A percentile compares a stretch with the other conserved stretches of the same genome.
Conservation (phyloP, 495 filamentous ascomycete genomes). For the Penicillium antarcticum region DNA sequence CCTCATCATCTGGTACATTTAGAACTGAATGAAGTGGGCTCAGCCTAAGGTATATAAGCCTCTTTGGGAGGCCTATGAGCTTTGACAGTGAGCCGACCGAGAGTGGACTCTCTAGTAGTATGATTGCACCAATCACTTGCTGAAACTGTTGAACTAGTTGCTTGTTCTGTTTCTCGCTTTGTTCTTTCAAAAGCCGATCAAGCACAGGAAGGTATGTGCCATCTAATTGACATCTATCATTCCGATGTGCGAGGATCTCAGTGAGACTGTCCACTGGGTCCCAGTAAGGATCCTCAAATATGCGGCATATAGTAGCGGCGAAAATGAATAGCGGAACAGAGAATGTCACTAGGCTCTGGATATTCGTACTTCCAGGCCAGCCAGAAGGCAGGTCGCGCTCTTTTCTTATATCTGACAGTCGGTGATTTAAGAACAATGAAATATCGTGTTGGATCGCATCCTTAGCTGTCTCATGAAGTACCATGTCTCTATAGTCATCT, state of each 20-base stretch:
- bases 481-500: conserved; percentile 11
- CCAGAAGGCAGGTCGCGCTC: neutral
- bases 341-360: too few species aligned
- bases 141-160: neutral
- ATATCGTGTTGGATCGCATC: conserved; percentile 23
- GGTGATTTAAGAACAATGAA: conserved; percentile 11
- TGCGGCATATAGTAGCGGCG: too few species aligned
- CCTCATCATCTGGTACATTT: neutral
- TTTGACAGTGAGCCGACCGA: neutral
- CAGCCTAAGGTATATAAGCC: neutral
- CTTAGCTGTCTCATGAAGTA: conserved; percentile 17
- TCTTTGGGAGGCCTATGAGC: neutral
- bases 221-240: neutral
- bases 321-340: too few species aligned
- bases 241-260: too few species aligned
- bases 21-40: neutral
- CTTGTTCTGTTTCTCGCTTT: neutral
- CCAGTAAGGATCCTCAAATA: too few species aligned
- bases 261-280: too few species aligned
- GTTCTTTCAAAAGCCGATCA: neutral
- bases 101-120: neutral
- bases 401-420: conserved; percentile 12
- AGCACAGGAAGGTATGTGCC: neutral
- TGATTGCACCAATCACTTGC: neutral
- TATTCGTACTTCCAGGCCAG: too few species aligned